phyloP scores from a whole-genome alignment of 1,139 yeast species.

The Scheffersomyces lignicola region DNA sequence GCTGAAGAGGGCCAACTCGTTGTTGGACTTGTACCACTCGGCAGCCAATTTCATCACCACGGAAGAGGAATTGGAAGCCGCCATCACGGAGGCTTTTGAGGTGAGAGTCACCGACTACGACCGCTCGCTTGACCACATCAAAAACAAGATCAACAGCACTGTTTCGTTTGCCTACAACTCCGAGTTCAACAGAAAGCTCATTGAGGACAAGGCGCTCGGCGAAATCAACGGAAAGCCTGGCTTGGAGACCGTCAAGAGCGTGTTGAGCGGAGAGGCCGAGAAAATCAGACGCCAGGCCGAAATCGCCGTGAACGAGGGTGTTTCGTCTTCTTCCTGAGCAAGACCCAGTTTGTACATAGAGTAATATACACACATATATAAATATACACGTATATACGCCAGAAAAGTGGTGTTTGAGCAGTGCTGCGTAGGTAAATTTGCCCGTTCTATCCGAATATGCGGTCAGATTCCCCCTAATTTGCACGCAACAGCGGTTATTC shows the following conservation, averaged over 20 bases:
- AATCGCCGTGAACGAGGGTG: constrained; percentile 18
- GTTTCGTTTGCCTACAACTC: constrained; percentile 24
- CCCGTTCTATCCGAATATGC: too few species aligned
- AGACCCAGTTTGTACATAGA: constrained; percentile 3
- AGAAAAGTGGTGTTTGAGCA: neutral
- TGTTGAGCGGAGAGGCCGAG: constrained; percentile 39
- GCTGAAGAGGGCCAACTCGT: constrained; percentile 50
- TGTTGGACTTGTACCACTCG: constrained; percentile 73
- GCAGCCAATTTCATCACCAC: constrained; percentile 65
- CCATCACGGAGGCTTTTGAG: constrained; percentile 59
- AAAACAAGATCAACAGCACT: constrained; percentile 28
- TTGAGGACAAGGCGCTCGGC: constrained; percentile 38
- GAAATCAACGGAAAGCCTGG: constrained; percentile 48
- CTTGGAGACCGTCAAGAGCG: constrained; percentile 43
- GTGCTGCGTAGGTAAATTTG: too few species aligned
- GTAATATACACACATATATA: neutral
- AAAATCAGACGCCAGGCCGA: constrained; percentile 39
- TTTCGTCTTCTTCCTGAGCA: neutral
- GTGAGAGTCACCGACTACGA: constrained; percentile 41
- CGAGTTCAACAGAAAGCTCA: constrained; percentile 31
- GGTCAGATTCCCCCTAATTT: too few species aligned
- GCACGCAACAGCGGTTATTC: too few species aligned
- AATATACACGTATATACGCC: neutral
- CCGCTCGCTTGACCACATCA: constrained; percentile 32
- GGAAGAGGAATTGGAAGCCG: constrained; percentile 59